Evolutionary conservation across 371 early-diverging fungal genomes (phyloP).

Genomic region (Apophysomyces ossiformis): DNA sequence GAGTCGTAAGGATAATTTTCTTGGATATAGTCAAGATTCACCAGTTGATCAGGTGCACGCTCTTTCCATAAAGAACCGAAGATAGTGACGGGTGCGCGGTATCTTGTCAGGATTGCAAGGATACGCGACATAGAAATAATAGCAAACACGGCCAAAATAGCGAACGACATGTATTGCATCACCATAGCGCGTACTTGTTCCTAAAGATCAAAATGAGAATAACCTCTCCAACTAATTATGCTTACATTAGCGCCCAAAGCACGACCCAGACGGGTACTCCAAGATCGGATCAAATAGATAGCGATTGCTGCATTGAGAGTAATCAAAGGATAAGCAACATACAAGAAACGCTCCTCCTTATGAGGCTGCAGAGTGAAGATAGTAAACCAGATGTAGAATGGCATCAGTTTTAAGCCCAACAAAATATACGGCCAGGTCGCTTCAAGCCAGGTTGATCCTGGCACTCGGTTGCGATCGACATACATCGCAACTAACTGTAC

Average conservation of each 20-base stretch:
- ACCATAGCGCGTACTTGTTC: constrained; percentile 33
- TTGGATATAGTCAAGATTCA: constrained; percentile 38
- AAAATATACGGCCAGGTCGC: constrained; percentile 47
- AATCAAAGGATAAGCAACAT: constrained; percentile 89
- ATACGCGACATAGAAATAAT: constrained; percentile 69
- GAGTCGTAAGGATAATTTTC: constrained; percentile 37
- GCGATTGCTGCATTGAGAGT: constrained; percentile 79
- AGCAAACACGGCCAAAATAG: constrained; percentile 42
- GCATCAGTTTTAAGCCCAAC: constrained; percentile 62
- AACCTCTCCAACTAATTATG: not conserved
- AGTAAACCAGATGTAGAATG: constrained; percentile 77
- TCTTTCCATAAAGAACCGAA: constrained; percentile 53
- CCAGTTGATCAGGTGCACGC: constrained; percentile 33
- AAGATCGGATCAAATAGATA: constrained; percentile 59
- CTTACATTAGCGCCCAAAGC: constrained; percentile 37
- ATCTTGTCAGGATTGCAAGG: constrained; percentile 61
- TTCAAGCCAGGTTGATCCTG: constrained; percentile 36
- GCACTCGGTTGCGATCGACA: constrained; percentile 50
- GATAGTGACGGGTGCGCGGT: constrained; percentile 68
- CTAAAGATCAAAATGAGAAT: not conserved
- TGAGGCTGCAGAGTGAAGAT: constrained; percentile 90
- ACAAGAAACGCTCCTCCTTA: constrained; percentile 96
- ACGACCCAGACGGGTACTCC: constrained; percentile 40
- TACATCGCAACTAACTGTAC: constrained; percentile 38
- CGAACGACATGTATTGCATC: constrained; percentile 41